Base-by-base conservation (phyloP, 2,329 filamentous ascomycete species). In the Curvularia hawaiiensis region DNA sequence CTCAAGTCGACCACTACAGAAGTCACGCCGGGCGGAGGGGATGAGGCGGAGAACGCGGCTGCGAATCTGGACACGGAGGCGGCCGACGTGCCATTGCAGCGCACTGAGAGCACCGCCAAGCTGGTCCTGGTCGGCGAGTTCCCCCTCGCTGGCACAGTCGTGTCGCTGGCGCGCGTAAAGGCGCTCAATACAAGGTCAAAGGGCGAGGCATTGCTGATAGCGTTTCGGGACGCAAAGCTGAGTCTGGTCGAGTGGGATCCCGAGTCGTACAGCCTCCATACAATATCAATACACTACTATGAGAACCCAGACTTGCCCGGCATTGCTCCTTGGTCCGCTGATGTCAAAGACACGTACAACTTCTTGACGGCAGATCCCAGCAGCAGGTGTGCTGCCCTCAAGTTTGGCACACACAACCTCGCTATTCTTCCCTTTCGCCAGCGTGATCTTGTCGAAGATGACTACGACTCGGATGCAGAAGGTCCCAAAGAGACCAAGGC, bases 211-310 rank as follows among this genome's bases (percentile, higher is more conserved):
- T 82, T 99, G 54, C 80, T 99, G 54, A 77, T 98, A 56, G 90
- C 92, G 0, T 90, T 94, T 78, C 90, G 90, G 71, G 92, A 97
- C 78, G 95, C 95, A 41, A 97, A 97, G 79, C 84, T 98, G 72
- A 96, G 91, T 76, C 82, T 99, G 75, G 84, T 97, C 54, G 91
- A 97, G 79, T 99, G 95, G 95, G 91, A 98, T 74, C 88, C 91
- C 9, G 87, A 90, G 73, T 87, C 86, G 65, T 84, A 90, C 76
- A 85, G 86, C 50, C 88, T 98, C 67, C 88, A 89, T 67, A 98
- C 94, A 52, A 86, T 95, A 62, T 98, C 94, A 50, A 94, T 99
- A 69, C 95, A 99, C 80, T 98, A 93, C 82, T 99, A 98, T 79
- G 95, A 99, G 77, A 91, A 95, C 75, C 93, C 97, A 72, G 93